Conservation (phyloP, 192 early-diverging fungal species). For the Spinellus fusiger region DNA sequence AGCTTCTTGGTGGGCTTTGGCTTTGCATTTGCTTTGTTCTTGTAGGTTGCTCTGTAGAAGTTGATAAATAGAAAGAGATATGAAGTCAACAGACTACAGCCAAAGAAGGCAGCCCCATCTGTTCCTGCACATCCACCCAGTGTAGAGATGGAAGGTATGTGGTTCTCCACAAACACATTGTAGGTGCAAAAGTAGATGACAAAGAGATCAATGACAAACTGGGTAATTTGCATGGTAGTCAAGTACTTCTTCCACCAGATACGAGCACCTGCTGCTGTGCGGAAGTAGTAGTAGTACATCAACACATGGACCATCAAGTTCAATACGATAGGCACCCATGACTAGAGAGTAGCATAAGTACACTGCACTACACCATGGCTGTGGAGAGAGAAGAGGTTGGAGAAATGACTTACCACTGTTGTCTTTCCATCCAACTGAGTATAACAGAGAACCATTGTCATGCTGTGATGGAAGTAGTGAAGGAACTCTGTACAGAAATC, state of each 20-base stretch:
- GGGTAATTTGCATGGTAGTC: conserved; percentile 84
- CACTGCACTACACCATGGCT: not conserved
- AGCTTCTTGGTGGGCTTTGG: not conserved
- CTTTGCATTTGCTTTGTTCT: conserved; percentile 36
- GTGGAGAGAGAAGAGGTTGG: no score
- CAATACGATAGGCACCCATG: conserved; percentile 73
- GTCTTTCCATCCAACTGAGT: conserved; percentile 69
- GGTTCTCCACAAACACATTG: conserved; percentile 68
- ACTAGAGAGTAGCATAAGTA: conserved; percentile 19
- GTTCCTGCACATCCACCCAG: conserved; percentile 64
- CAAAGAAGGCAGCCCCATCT: conserved; percentile 68
- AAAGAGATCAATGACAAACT: conserved; percentile 84
- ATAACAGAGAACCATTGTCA: conserved; percentile 85
- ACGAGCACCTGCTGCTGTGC: conserved; percentile 64
- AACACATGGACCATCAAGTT: conserved; percentile 87
- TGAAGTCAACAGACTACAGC: conserved; percentile 64
- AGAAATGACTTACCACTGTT: conserved; percentile 61
- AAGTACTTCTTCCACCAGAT: conserved; percentile 95
- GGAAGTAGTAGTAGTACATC: conserved; percentile 91
- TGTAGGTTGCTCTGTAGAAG: conserved; percentile 78
- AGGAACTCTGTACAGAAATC: conserved; percentile 64
- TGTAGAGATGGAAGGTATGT: conserved; percentile 55
- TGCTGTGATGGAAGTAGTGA: conserved; percentile 89
- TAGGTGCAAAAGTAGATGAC: conserved; percentile 86
- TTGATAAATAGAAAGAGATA: conserved; percentile 81